These are phyloP conservation scores for Entoloma clypeatum DNA, from an alignment of 1,284 basidiomycete species.

Conservation along the genomic window DNA sequence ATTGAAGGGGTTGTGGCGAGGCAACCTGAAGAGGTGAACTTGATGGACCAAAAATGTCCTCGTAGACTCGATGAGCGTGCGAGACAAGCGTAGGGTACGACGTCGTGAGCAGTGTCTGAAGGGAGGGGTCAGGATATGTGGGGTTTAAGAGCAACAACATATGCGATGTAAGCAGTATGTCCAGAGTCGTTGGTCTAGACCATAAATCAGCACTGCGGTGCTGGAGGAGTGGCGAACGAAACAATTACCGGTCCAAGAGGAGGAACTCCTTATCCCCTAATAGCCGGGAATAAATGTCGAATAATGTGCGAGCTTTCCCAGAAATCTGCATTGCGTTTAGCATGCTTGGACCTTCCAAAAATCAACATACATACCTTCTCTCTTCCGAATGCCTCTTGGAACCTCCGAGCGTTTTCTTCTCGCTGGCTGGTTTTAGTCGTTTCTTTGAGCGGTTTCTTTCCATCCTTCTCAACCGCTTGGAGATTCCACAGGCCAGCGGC, in stretches of 20 bases:
- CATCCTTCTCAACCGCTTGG: conserved; percentile 41
- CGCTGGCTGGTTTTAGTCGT: conserved; percentile 25
- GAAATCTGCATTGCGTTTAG: conserved; percentile 40
- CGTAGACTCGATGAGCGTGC: conserved; percentile 52
- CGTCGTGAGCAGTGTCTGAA: conserved; percentile 50
- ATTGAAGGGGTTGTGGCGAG: conserved; percentile 14
- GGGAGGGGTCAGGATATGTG: conserved; percentile 56
- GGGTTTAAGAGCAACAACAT: conserved; percentile 56
- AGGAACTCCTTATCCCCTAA: conserved; percentile 51
- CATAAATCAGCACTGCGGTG: conserved; percentile 2
- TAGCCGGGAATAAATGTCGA: conserved; percentile 57
- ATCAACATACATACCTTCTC: conserved; percentile 49
- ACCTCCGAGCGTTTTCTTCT: conserved; percentile 33
- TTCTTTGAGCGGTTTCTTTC: conserved; percentile 36
- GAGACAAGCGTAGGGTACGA: conserved; percentile 53
- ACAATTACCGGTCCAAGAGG: conserved; percentile 41
- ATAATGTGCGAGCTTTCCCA: conserved; percentile 51
- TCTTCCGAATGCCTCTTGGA: conserved; percentile 53
- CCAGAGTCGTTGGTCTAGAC: conserved; percentile 57
- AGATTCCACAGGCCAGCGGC: conserved; percentile 60
- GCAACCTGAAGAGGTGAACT: conserved; percentile 11
- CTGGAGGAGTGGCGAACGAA: neutral
- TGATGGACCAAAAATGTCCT: conserved; percentile 21
- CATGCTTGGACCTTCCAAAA: neutral
- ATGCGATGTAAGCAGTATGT: conserved; percentile 64